Percentiles rank a stretch among this genome's conserved stretches.
Conservation (phyloP, 495 filamentous ascomycete species). For the Copromyces sp. region DNA sequence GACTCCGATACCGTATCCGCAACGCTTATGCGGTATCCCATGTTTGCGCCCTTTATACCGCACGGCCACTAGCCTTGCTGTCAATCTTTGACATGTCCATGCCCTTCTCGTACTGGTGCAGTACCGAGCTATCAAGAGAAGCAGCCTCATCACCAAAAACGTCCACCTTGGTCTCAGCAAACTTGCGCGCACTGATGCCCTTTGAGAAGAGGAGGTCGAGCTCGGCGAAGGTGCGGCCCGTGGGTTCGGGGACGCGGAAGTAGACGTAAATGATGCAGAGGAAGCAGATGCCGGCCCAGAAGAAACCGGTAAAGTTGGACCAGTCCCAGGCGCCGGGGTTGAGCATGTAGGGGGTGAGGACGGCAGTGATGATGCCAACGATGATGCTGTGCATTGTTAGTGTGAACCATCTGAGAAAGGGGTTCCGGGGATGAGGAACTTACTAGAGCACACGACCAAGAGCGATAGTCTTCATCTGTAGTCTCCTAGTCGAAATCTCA, state of each 20-base stretch:
- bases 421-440: constrained; percentile 1
- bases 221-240: constrained; percentile 62
- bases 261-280: constrained; percentile 62
- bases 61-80: not conserved
- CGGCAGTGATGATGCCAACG: constrained; percentile 55
- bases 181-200: constrained; percentile 56
- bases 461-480: constrained; percentile 63
- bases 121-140: constrained; percentile 33
- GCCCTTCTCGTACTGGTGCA: constrained; percentile 38
- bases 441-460: constrained; percentile 60
- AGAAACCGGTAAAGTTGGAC: constrained; percentile 71
- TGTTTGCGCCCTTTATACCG: not conserved
- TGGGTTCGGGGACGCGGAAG: constrained; percentile 66
- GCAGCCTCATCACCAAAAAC: constrained; percentile 49
- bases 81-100: constrained; percentile 11
- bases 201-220: constrained; percentile 64
- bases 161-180: constrained; percentile 52
- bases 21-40: not conserved
- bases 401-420: not conserved
- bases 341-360: constrained; percentile 67
- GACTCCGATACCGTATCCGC: not conserved
- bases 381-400: constrained; percentile 42
- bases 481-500: constrained; percentile 60
- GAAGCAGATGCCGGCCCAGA: constrained; percentile 67
- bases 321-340: constrained; percentile 68